phyloP scores from a whole-genome alignment of 768 basidiomycete genomes.

The Boletus rufocinnamomeus region DNA sequence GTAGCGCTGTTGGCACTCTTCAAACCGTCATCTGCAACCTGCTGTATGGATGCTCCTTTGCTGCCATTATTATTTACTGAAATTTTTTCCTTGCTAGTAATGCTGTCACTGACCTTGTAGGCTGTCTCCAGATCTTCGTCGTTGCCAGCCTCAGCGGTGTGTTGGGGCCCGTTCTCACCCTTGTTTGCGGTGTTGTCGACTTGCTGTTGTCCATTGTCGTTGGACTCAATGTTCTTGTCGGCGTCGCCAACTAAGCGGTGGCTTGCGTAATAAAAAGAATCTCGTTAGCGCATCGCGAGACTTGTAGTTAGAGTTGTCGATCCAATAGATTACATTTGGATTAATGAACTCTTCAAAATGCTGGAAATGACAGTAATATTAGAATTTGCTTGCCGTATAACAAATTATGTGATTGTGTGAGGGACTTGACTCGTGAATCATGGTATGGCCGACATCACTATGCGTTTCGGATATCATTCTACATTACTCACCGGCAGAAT shows the following conservation, averaged over 20 bases:
- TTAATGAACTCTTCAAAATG: neutral
- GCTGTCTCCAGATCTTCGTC: conserved; percentile 7
- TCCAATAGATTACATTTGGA: neutral
- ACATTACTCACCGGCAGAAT: too few species aligned
- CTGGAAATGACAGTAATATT: neutral
- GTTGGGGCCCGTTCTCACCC: neutral
- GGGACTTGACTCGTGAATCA: too few species aligned
- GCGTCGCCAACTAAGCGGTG: neutral
- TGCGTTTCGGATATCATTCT: too few species aligned
- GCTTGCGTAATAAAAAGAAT: neutral
- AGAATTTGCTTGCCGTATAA: neutral
- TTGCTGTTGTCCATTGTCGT: neutral
- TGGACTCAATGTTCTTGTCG: neutral
- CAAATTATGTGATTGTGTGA: neutral
- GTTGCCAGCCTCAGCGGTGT: neutral
- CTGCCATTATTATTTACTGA: neutral
- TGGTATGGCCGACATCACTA: too few species aligned
- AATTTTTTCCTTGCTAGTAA: neutral
- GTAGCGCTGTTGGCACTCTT: neutral
- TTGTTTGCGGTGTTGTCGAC: neutral
- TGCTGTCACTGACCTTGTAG: neutral
- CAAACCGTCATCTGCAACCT: neutral
- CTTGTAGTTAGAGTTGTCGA: neutral
- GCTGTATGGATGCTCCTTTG: neutral
- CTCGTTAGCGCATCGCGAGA: conserved; percentile 3